Evolutionary conservation across 441 rosid species (phyloP).

Genomic region (Flueggea neowawraea): DNA sequence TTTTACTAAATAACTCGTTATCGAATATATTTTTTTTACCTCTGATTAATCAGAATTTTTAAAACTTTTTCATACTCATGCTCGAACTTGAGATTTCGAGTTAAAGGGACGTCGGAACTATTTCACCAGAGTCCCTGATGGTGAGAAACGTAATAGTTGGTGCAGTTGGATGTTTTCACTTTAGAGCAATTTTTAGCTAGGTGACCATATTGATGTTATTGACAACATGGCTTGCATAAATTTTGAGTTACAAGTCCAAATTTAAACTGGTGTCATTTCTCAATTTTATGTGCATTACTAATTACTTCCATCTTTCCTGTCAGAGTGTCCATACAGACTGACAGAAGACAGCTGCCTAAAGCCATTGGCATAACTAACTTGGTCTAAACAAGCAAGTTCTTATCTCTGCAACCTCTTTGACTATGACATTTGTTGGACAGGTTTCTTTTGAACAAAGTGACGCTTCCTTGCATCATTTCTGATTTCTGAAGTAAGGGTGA

Average conservation of each 20-base stretch:
- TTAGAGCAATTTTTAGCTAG: too few species aligned
- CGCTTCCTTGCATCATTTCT: constrained; percentile 15
- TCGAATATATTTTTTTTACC: too few species aligned
- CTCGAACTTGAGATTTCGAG: too few species aligned
- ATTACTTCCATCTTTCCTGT: background rate
- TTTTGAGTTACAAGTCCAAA: background rate
- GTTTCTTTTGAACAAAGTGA: constrained; percentile 26
- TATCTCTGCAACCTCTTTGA: constrained; percentile 7
- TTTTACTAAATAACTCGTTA: too few species aligned
- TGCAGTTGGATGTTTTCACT: too few species aligned
- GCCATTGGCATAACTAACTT: constrained; percentile 5
- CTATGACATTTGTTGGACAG: constrained; percentile 4
- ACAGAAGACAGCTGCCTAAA: background rate
- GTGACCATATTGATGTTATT: too few species aligned
- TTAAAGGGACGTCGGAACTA: too few species aligned
- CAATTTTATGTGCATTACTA: background rate
- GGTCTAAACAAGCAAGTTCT: constrained; percentile 8
- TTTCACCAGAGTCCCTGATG: too few species aligned
- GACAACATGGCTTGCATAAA: too few species aligned
- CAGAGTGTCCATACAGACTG: background rate
- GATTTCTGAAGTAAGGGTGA: constrained; percentile 10
- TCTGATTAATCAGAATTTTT: too few species aligned
- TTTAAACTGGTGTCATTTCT: background rate
- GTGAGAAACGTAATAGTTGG: too few species aligned
- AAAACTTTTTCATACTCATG: too few species aligned